Conservation (phyloP, 495 filamentous ascomycete genomes). For the Cetradonia linearis region DNA sequence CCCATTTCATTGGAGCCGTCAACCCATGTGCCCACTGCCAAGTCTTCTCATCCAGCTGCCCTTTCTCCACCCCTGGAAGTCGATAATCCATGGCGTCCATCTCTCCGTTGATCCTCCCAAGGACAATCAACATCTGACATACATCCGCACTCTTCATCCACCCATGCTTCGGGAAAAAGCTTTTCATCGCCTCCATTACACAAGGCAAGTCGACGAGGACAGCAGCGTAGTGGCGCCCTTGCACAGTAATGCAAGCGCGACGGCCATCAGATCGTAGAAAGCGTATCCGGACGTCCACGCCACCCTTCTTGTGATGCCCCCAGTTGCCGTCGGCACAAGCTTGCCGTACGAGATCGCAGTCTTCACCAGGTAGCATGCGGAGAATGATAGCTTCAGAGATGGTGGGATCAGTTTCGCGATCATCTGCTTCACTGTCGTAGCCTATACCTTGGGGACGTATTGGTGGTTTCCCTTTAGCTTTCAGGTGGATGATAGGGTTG, state of each 20-base stretch:
- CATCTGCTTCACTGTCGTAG: slow-evolving; percentile 94
- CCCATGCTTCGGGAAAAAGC: slow-evolving; percentile 70
- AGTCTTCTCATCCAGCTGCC: slow-evolving; percentile 48
- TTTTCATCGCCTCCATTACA: slow-evolving; percentile 92
- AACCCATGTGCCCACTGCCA: slow-evolving; percentile 85
- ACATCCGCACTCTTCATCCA: slow-evolving; percentile 94
- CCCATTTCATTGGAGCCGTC: slow-evolving; percentile 82
- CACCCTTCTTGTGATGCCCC: slow-evolving; percentile 52
- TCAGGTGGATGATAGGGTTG: slow-evolving; percentile 43
- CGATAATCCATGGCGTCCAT: slow-evolving; percentile 57
- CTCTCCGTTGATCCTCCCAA: slow-evolving; percentile 59
- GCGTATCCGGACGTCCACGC: slow-evolving; percentile 63
- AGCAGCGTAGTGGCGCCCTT: slow-evolving; percentile 65
- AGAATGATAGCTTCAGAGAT: slow-evolving; percentile 84
- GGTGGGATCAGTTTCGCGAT: slow-evolving; percentile 73
- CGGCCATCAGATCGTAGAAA: slow-evolving; percentile 68
- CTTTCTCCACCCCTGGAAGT: slow-evolving; percentile 41
- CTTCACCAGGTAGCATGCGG: slow-evolving; percentile 73
- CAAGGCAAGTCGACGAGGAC: slow-evolving; percentile 79
- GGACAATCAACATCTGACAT: slow-evolving; percentile 85
- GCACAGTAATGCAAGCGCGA: slow-evolving; percentile 59
- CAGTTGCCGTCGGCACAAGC: slow-evolving; percentile 63
- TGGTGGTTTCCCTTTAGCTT: slow-evolving; percentile 51
- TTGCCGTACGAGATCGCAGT: slow-evolving; percentile 70
- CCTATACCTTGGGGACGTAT: slow-evolving; percentile 64